Evolutionary conservation across 2,329 filamentous ascomycete species (phyloP), one percentile per base, ranked within the genome.

Genomic region (Cercospora zeina): DNA sequence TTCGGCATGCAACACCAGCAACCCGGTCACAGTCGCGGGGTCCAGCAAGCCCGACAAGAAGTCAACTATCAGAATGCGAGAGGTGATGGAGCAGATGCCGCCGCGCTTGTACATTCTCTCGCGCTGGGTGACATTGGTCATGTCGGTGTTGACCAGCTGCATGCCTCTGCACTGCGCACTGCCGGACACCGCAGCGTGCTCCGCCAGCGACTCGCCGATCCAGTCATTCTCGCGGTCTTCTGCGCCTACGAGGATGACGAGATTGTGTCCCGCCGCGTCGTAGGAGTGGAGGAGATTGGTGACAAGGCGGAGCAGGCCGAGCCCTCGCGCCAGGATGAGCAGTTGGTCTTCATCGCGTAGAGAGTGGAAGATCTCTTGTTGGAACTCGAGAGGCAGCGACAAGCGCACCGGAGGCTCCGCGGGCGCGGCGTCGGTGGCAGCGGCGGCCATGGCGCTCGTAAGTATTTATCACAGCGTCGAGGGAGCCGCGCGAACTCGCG

Each of bases 211-310:
- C 79, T 97, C 95, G 68, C 95, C 95, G 63, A 99, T 92, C 93
- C 93, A 97, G 60, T 89, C 88, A 85, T 97, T 97, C 74, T 99
- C 95, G 63, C 90, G 87, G 34, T 97, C 92, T 63, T 95, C 90
- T 36, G 95, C 93, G 9, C 92, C 93, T 45, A 97, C 87, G 19
- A 99, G 79, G 49, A 99, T 81, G 54, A 99, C 88, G 59, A 99
- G 81, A 73, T 96, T 97, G 77, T 95, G 96, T 13, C 95, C 95
- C 3, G 91, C 91, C 1, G 92, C 93, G 83, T 99, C 95, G 78
- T 97, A 97, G 19, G 93, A 93, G 77, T 99, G 95, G 30, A 99
- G 85, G 39, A 99, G 85, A 74, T 97, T 99, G n/a, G 91, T 96
- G 72, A 97, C 85, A 61, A 99, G 85, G 68, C 92, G 91, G 75